These are phyloP conservation scores for Elongisporangium senticosum DNA, from an alignment of 352 stramenopile genomes.

Conservation along the genomic window DNA sequence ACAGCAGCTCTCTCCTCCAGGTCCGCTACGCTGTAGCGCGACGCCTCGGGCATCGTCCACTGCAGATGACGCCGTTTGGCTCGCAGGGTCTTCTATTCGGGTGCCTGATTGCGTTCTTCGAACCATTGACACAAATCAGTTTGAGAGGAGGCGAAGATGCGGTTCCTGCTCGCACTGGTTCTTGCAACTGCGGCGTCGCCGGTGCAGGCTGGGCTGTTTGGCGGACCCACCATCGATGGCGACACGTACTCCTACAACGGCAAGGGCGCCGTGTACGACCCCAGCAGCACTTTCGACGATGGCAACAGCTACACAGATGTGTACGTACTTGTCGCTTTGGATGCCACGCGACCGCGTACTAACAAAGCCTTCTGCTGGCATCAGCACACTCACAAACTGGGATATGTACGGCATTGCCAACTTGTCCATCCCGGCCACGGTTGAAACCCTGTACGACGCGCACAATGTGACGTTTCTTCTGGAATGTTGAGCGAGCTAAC, in stretches of 20 bases:
- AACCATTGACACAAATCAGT: neutral
- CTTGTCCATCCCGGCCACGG: constrained; percentile 42
- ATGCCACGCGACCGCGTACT: neutral
- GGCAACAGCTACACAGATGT: constrained; percentile 47
- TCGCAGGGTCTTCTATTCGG: neutral
- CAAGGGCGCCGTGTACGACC: constrained; percentile 37
- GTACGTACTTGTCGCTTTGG: constrained; percentile 14
- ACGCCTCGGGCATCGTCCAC: neutral
- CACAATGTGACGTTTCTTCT: neutral
- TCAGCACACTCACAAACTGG: constrained; percentile 60
- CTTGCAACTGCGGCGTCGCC: neutral
- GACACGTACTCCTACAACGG: constrained; percentile 49
- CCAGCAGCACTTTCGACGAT: constrained; percentile 32
- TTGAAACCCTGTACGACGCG: constrained; percentile 39
- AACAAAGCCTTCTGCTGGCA: neutral
- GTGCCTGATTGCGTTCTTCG: neutral
- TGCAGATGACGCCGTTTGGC: neutral
- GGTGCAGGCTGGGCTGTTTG: neutral
- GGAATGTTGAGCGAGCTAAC: neutral
- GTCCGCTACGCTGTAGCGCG: constrained; percentile 14
- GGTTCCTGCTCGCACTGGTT: neutral
- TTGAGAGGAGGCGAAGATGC: neutral
- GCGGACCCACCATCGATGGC: constrained; percentile 20
- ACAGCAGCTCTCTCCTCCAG: constrained; percentile 43
- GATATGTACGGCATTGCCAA: constrained; percentile 29